Percentiles rank a stretch among this genome's conserved stretches.
These are phyloP conservation scores for Nepenthes mirabilis DNA, from an alignment of 148 eudicot genomes.

Conservation along the genomic window DNA sequence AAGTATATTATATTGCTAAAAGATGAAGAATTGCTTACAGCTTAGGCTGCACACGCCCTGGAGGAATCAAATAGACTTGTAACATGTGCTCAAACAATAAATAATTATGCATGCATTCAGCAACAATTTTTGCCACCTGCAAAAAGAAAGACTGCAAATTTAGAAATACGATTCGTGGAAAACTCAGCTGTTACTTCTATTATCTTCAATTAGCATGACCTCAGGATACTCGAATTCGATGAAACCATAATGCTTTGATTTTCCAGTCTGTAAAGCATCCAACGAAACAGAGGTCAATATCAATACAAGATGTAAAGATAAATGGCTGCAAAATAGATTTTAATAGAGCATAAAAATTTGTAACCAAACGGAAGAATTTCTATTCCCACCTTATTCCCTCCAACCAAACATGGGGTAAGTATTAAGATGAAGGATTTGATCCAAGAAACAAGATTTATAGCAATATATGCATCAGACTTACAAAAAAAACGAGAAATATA, in stretches of 20 bases:
- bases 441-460: no score
- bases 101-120: constrained; percentile 90
- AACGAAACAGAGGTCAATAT: not conserved
- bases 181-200: not conserved
- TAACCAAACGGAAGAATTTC: no score
- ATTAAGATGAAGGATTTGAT: no score
- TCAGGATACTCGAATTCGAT: constrained; percentile 86
- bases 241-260: constrained; percentile 92
- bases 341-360: not conserved
- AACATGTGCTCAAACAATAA: constrained; percentile 74
- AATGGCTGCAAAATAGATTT: not conserved
- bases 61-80: constrained; percentile 67
- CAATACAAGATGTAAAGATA: not conserved
- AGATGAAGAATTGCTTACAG: constrained; percentile 30
- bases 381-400: no score
- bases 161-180: not conserved
- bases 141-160: not conserved
- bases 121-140: constrained; percentile 91
- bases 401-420: no score
- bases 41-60: constrained; percentile 71
- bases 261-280: constrained; percentile 58
- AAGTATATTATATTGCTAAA: no score
- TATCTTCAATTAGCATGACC: constrained; percentile 21
- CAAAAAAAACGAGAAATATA: no score
- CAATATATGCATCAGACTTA: no score